Conservation (phyloP, 2,329 filamentous ascomycete genomes). For the Aspergillus pseudonomiae region DNA sequence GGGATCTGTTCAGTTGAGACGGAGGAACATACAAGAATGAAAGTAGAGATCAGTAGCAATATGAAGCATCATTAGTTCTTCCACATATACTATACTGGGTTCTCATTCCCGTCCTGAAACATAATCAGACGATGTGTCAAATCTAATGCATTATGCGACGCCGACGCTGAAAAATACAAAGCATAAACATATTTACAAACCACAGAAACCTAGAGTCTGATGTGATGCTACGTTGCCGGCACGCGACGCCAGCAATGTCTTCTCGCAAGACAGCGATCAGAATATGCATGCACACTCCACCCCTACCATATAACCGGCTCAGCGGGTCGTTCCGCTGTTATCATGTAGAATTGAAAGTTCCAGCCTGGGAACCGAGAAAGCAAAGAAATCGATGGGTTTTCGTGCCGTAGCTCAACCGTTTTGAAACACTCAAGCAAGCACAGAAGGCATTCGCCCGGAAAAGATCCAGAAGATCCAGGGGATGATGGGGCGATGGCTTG, state of each 20-base stretch:
- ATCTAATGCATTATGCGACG: constrained; percentile 21
- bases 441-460: neutral
- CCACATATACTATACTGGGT: constrained; percentile 3
- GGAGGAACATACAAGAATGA: neutral
- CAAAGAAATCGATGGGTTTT: neutral
- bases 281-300: constrained; percentile 7
- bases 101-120: neutral
- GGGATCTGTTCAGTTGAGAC: neutral
- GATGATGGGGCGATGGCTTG: neutral
- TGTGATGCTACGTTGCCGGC: neutral
- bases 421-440: neutral
- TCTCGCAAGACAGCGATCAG: constrained; percentile 4
- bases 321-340: constrained; percentile 1
- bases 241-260: constrained; percentile 1
- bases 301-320: neutral
- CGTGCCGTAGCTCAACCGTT: neutral
- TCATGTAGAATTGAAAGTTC: constrained; percentile 18
- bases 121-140: constrained; percentile 1
- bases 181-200: constrained; percentile 14
- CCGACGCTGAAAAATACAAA: constrained; percentile 25
- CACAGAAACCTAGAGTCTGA: neutral
- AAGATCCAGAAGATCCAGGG: neutral
- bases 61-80: neutral
- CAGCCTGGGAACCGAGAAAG: constrained; percentile 23
- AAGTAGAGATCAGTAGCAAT: neutral